phyloP scores from a whole-genome alignment of 177 flowering plant species.

The Tripterygium wilfordii region DNA sequence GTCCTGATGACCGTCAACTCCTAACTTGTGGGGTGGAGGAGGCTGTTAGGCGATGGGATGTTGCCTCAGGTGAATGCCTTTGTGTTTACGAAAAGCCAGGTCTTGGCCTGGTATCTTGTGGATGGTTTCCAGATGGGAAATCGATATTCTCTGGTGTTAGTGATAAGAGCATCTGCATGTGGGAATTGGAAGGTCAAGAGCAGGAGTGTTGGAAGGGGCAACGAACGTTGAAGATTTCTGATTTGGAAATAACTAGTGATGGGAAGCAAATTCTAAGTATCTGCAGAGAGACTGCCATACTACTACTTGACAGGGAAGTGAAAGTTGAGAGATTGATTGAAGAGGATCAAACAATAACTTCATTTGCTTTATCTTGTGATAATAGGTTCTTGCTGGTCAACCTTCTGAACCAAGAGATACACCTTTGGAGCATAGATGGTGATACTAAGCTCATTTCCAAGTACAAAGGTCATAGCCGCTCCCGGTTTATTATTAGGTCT shows the following conservation, averaged over 20 bases:
- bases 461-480: conserved; percentile 78
- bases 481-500: conserved; percentile 67
- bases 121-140: conserved; percentile 78
- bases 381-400: conserved; percentile 61
- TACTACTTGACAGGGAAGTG: conserved; percentile 54
- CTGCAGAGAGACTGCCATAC: conserved; percentile 48
- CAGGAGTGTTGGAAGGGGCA: conserved; percentile 78
- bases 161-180: conserved; percentile 78
- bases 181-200: conserved; percentile 83
- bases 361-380: conserved; percentile 72
- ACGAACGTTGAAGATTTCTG: conserved; percentile 56
- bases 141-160: conserved; percentile 48
- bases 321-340: conserved; percentile 47
- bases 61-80: conserved; percentile 69
- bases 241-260: conserved; percentile 61
- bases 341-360: conserved; percentile 61
- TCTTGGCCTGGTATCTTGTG: conserved; percentile 57
- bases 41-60: conserved; percentile 73
- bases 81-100: conserved; percentile 35
- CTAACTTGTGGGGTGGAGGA: conserved; percentile 89
- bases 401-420: conserved; percentile 73
- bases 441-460: conserved; percentile 39
- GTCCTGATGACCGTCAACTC: conserved; percentile 65
- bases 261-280: conserved; percentile 62
- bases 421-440: conserved; percentile 72